Base-by-base conservation (phyloP, 2,329 filamentous ascomycete genomes). In the Ceratocystiopsis brevicomis region DNA sequence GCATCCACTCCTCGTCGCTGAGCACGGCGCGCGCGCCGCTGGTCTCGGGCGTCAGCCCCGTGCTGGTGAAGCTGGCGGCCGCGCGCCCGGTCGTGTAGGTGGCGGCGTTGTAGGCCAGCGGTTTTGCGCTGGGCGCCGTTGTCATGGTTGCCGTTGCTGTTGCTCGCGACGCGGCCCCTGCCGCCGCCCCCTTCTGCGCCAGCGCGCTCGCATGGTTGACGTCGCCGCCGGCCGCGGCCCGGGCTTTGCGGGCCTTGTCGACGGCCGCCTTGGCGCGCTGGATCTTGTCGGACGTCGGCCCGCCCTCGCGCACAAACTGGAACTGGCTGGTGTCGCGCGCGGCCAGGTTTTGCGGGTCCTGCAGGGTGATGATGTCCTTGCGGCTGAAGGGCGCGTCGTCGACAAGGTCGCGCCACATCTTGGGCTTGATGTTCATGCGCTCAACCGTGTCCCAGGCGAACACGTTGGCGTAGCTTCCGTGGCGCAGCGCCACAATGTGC, bases 371-470 rank as follows among this genome's bases (percentile, higher is more conserved):
- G 47, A 98, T 88, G 59, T 98, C 90, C 53, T 82, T 82, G 48
- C 90, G 74, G 30, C 74, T 74, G 54, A 98, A 98, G 46, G 86
- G 81, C 48, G 77, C 71, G 52, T 98, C 88, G 54, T 81, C 84
- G 10, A 96, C 71, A 38, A 98, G 63, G 61, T 98, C 90, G 50
- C 69, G 73, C 90, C 90, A 98, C 65, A 92, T 81, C 71, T 95
- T 96, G 41, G 85, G 71, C 65, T 96, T 96, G 61, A 98, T 80
- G 59, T 98, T 98, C 64, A 98, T 74, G 53, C 83, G 73, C 61
- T 96, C 84, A 35, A 98, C 76, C 1, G 92, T 98, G 55, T 98
- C 92, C 74, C 81, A 95, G 1, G 87, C 78, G 57, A 96, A 98
- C 5, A 94, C 90, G 61, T 98, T 98, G 41, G 88, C 88, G 45